Conservation (phyloP, 257 asterid genomes). For the Jacaranda copaia region DNA sequence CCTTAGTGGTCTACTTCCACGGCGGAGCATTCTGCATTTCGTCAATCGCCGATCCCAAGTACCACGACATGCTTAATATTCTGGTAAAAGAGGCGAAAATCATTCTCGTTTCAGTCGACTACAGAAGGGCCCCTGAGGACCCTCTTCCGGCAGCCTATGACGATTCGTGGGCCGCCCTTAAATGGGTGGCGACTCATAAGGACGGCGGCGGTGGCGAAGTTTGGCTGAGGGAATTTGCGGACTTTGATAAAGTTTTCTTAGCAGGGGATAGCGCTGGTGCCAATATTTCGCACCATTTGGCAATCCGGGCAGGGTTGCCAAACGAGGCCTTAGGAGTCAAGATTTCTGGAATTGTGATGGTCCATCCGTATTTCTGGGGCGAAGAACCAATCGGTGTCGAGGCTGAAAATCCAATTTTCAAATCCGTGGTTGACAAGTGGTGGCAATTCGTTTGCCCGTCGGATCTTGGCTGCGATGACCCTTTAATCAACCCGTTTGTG, state of each 20-base stretch:
- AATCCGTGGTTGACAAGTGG: conserved; percentile 74
- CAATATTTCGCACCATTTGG: conserved; percentile 70
- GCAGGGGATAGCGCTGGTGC: conserved; percentile 95
- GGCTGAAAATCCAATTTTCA: conserved; percentile 52
- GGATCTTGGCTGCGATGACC: conserved; percentile 63
- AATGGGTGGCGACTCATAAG: conserved; percentile 52
- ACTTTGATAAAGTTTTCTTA: conserved; percentile 58
- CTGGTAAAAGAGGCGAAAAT: conserved; percentile 54
- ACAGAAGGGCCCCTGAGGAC: conserved; percentile 69
- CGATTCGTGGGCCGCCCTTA: conserved; percentile 67
- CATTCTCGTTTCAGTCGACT: conserved; percentile 59
- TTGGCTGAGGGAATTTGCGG: conserved; percentile 58
- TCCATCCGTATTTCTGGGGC: conserved; percentile 88
- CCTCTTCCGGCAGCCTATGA: conserved; percentile 77
- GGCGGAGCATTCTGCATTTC: conserved; percentile 82
- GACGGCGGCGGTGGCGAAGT: conserved; percentile 30
- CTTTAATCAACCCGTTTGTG: conserved; percentile 71
- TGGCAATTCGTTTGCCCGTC: conserved; percentile 77
- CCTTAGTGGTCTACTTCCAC: conserved; percentile 74
- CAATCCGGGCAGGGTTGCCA: conserved; percentile 45
- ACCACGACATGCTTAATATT: conserved; percentile 58
- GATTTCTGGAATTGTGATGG: conserved; percentile 55
- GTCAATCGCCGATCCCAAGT: conserved; percentile 58
- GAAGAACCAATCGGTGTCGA: conserved; percentile 65
- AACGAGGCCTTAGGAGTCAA: conserved; percentile 21